These are phyloP conservation scores for Suhomyces anneliseae DNA, from an alignment of 1,139 yeast genomes.

Conservation along the genomic window DNA sequence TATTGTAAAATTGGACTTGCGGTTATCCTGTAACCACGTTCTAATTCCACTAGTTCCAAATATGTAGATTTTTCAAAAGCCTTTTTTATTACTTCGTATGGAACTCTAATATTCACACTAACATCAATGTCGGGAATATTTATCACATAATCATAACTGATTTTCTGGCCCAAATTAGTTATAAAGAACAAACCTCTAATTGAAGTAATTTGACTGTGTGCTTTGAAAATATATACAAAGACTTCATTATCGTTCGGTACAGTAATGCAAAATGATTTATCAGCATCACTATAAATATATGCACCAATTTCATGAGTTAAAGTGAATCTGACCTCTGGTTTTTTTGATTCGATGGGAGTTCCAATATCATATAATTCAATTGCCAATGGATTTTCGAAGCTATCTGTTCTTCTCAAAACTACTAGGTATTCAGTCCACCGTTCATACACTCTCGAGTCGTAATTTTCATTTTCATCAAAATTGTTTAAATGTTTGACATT, in stretches of 20 bases:
- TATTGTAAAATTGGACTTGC: slow-evolving; percentile 36
- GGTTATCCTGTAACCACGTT: slow-evolving; percentile 36
- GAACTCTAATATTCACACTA: slow-evolving; percentile 44
- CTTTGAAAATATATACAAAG: slow-evolving; percentile 52
- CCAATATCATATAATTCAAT: slow-evolving; percentile 59
- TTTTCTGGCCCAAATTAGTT: slow-evolving; percentile 35
- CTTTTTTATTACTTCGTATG: slow-evolving; percentile 24
- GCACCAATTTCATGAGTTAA: slow-evolving; percentile 33
- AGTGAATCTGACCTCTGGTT: slow-evolving; percentile 26
- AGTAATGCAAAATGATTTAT: slow-evolving; percentile 62
- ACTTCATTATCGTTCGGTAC: slow-evolving; percentile 32
- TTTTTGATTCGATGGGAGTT: slow-evolving; percentile 29
- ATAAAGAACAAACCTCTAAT: slow-evolving; percentile 65
- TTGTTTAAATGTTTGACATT: slow-evolving; percentile 12
- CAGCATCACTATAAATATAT: slow-evolving; percentile 62
- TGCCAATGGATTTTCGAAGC: slow-evolving; percentile 46
- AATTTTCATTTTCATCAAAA: slow-evolving; percentile 46
- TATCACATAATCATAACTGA: slow-evolving; percentile 31
- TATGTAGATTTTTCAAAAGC: slow-evolving; percentile 11
- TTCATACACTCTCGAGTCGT: slow-evolving; percentile 58
- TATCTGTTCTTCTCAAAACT: slow-evolving; percentile 61
- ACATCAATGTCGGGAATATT: slow-evolving; percentile 54
- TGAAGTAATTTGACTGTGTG: slow-evolving; percentile 53
- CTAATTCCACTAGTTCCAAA: slow-evolving; percentile 16
- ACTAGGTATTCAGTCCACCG: slow-evolving; percentile 77